Percentiles rank a stretch among this genome's conserved stretches.
These are phyloP conservation scores for Blyttiomyces sp. DNA, from an alignment of 371 early-diverging fungal species.

Conservation along the genomic window DNA sequence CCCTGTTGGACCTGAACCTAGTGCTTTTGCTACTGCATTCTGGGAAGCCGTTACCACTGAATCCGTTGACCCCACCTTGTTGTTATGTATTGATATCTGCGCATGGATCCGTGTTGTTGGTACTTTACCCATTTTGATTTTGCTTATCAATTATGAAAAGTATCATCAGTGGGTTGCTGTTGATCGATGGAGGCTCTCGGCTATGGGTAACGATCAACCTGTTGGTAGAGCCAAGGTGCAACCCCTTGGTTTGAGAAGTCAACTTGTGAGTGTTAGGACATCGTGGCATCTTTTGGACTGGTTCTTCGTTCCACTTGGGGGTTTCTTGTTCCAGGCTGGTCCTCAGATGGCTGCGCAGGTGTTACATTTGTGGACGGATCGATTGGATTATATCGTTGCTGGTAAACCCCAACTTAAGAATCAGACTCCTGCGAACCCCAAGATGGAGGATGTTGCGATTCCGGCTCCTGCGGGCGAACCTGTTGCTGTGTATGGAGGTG, in stretches of 20 bases:
- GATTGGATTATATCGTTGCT: slow-evolving; percentile 29
- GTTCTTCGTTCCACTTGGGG: slow-evolving; percentile 35
- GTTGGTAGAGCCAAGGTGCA: slow-evolving; percentile 22
- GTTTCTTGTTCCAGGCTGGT: slow-evolving; percentile 31
- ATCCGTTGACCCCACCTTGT: slow-evolving; percentile 38
- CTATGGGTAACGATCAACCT: not conserved
- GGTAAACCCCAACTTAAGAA: slow-evolving; percentile 19
- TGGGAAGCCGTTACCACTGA: slow-evolving; percentile 33
- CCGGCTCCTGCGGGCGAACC: no score
- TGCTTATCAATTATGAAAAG: slow-evolving; percentile 45
- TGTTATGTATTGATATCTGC: slow-evolving; percentile 29
- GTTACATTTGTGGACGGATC: slow-evolving; percentile 32
- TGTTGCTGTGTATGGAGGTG: no score
- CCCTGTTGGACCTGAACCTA: slow-evolving; percentile 18
- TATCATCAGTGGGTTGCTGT: slow-evolving; percentile 48
- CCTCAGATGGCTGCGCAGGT: slow-evolving; percentile 32
- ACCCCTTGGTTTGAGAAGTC: slow-evolving; percentile 39
- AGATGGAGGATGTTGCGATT: slow-evolving; percentile 8
- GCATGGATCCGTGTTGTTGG: slow-evolving; percentile 37
- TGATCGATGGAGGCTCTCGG: slow-evolving; percentile 40
- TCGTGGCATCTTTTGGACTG: slow-evolving; percentile 41
- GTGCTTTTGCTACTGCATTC: slow-evolving; percentile 14
- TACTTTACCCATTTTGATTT: slow-evolving; percentile 33
- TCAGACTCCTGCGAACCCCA: slow-evolving; percentile 1
- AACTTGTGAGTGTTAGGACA: slow-evolving; percentile 22